These are phyloP conservation scores for Cytospora schulzeri DNA, from an alignment of 2,329 filamentous ascomycete species.

Conservation along the genomic window DNA sequence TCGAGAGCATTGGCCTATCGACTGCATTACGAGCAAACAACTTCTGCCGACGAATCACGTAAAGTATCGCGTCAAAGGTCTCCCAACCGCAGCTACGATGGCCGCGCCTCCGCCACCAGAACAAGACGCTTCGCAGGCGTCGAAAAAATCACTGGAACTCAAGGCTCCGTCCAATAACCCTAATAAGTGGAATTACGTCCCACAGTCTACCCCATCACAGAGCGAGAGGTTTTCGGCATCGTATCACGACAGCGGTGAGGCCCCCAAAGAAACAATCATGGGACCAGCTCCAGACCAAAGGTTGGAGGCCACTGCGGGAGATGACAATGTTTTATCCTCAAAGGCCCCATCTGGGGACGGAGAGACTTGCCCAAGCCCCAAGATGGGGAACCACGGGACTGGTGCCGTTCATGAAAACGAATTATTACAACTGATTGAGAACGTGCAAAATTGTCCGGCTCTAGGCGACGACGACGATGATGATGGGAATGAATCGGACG, in stretches of 20 bases:
- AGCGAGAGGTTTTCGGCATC: conserved; percentile 30
- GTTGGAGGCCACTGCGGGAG: not conserved
- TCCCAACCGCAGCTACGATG: conserved; percentile 34
- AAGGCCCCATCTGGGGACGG: not conserved
- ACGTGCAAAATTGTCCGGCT: conserved; percentile 56
- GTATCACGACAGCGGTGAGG: not conserved
- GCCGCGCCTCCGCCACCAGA: conserved; percentile 28
- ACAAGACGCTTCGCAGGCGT: conserved; percentile 28
- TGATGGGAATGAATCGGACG: conserved; percentile 40
- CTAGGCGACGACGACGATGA: conserved; percentile 53
- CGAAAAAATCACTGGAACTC: conserved; percentile 47
- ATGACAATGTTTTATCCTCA: not conserved
- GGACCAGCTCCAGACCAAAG: not conserved
- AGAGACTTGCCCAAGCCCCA: conserved; percentile 15
- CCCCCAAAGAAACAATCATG: not conserved
- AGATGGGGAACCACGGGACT: not conserved
- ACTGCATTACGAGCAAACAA: conserved; percentile 63
- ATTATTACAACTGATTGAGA: conserved; percentile 64
- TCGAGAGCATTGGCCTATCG: conserved; percentile 68
- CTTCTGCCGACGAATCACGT: conserved; percentile 55
- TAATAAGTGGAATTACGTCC: conserved; percentile 43
- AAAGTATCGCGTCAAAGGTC: conserved; percentile 62
- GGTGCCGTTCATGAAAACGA: conserved; percentile 47
- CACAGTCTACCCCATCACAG: conserved; percentile 38
- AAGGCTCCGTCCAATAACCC: conserved; percentile 48